Base-by-base conservation (phyloP, 1,284 basidiomycete genomes). In the Bjerkandera adusta region DNA sequence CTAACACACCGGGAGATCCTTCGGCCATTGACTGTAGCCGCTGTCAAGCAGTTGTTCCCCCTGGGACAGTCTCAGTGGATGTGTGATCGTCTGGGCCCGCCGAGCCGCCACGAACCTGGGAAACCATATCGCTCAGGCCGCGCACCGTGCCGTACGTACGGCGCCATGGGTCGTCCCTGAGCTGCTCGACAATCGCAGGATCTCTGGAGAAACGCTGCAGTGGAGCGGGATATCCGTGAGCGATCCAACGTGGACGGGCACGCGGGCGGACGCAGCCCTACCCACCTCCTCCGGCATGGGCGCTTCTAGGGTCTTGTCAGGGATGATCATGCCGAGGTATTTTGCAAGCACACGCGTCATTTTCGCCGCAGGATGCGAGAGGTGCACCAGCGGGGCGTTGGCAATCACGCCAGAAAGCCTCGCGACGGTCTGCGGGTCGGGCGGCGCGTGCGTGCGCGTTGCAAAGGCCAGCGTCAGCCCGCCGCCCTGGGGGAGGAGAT, bases 71-170 rank as follows among this genome's bases (percentile, higher is more conserved):
- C n/a, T n/a, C n/a, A n/a, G n/a, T n/a, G n/a, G n/a, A n/a, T n/a
- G n/a, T n/a, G n/a, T n/a, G n/a, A n/a, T n/a, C n/a, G n/a, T n/a
- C n/a, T n/a, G n/a, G n/a, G n/a, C n/a, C n/a, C n/a, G n/a, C n/a
- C n/a, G n/a, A n/a, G n/a, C n/a, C n/a, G n/a, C 20, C 5, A 40
- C 68, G 27, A 56, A 77, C 88, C 45, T 80, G 75, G 25, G 70
- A 67, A 43, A 94, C 64, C 79, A 93, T 92, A 53, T 89, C 89
- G 35, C 71, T 67, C 16, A 92, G 54, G 2, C 83, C 80, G 39
- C 70, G 75, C 24, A 89, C 68, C 10, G 81, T 81, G 21, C 81
- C 89, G 25, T 66, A 61, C 12, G 68, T 69, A 52, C 79, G 78
- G 48, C 86, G 70, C 22, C 89, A 67, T 0, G 85, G 82, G 59